phyloP scores from a whole-genome alignment of 2,329 filamentous ascomycete genomes.

The Fusarium kyushuense region DNA sequence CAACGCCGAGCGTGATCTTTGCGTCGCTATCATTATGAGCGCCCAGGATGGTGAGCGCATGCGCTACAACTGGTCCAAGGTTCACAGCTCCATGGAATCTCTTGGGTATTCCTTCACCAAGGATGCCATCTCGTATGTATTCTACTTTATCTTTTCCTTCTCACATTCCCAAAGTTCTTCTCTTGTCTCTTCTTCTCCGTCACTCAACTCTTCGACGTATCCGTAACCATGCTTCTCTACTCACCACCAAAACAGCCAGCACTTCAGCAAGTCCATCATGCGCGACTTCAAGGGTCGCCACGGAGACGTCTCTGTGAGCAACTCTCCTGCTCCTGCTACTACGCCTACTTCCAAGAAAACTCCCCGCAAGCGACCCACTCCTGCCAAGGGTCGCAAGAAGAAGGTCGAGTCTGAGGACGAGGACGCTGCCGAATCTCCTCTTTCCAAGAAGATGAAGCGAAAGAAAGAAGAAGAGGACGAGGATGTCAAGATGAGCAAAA shows the following conservation, averaged over 20 bases:
- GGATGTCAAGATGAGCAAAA: constrained; percentile 37
- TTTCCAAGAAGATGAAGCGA: constrained; percentile 50
- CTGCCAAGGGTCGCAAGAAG: constrained; percentile 36
- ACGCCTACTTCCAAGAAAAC: constrained; percentile 39
- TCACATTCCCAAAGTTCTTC: background rate
- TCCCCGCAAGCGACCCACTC: constrained; percentile 37
- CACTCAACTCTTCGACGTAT: background rate
- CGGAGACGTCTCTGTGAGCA: constrained; percentile 14
- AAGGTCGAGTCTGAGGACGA: constrained; percentile 29
- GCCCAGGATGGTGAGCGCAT: constrained; percentile 44
- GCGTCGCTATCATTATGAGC: constrained; percentile 52
- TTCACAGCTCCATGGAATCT: constrained; percentile 49
- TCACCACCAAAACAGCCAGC: constrained; percentile 49
- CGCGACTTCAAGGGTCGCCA: constrained; percentile 52
- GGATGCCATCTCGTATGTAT: constrained; percentile 55
- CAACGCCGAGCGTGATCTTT: constrained; percentile 55
- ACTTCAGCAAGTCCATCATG: constrained; percentile 55
- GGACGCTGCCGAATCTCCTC: constrained; percentile 28
- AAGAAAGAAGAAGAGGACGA: constrained; percentile 40
- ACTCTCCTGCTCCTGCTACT: constrained; percentile 2
- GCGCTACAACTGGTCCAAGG: constrained; percentile 52
- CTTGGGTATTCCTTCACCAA: constrained; percentile 54
- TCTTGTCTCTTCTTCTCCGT: background rate
- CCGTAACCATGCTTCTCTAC: background rate
- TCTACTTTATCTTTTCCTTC: background rate